Evolutionary conservation across 1,284 basidiomycete species (phyloP), one percentile per base, ranked within the genome.

Genomic region (Irpex lacteus): DNA sequence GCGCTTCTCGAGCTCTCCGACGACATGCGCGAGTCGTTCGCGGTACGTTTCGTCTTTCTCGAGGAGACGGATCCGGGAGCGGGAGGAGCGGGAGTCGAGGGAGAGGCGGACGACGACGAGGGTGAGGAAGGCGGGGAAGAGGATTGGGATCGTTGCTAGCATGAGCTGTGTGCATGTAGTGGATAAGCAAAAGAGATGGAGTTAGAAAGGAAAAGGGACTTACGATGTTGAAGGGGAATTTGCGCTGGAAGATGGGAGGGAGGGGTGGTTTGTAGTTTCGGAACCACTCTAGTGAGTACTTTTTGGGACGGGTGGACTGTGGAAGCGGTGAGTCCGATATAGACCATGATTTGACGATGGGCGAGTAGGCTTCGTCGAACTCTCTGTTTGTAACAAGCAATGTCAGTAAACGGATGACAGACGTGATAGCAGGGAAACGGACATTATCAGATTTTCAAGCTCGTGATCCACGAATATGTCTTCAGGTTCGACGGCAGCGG

Each of bases 141-240:
- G 72, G 37, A 93, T 56, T 0, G 93, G 89, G 8, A 92, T 77
- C 13, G 86, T 60, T 2, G 76, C 63, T 68, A 85, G 84, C 9
- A 88, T 62, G 11, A 85, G 56, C 89, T 90, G 32, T 32, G 32
- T 0, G 32, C 5, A 32, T 32, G 4, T 32, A 5, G 5, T 32
- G 4, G 4, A 32, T 32, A 32, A 32, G 32, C 4, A 5, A 32
- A 70, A 61, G 60, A 26, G 26, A 26, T 26, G 26, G 26, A 26
- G 26, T 37, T 47, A 18, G 15, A 59, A 58, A n/a, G 4, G 2
- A 18, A 9, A 13, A 37, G 13, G 40, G 13, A 78, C 90, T 68
- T 68, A 94, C 91, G 49, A 93, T 70, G 72, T 93, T 95, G 66
- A 85, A 76, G 2, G 93, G 93, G 71, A 92, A 94, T 5, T 77